Evolutionary conservation across 768 basidiomycete species (phyloP).

Genomic region (Gloeopeniophorella convolvens): DNA sequence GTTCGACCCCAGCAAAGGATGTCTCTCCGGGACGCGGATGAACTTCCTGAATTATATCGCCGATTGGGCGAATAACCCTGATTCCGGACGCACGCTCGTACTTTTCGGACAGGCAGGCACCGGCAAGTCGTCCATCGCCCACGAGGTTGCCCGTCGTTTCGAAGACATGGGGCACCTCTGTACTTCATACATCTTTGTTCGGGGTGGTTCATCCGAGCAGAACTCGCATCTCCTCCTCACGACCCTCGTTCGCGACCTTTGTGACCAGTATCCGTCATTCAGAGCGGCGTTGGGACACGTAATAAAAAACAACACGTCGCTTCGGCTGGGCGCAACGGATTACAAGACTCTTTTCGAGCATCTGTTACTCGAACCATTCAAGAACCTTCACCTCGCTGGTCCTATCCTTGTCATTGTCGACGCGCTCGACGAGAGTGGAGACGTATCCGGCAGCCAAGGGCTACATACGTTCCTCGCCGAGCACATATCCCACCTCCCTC

Average conservation of each 20-base stretch:
- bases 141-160: not conserved
- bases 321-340: not conserved
- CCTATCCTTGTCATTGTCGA: not conserved
- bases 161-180: not conserved
- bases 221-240: not conserved
- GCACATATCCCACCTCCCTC: not conserved
- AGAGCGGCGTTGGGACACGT: no score
- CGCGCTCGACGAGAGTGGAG: not conserved
- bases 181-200: not conserved
- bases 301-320: not conserved
- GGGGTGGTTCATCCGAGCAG: not conserved
- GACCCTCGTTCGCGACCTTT: not conserved
- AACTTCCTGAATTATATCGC: no score
- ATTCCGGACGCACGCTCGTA: not conserved
- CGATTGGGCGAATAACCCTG: not conserved
- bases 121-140: no score
- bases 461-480: not conserved
- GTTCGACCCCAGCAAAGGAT: not conserved
- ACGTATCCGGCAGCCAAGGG: not conserved
- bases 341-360: not conserved
- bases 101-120: not conserved
- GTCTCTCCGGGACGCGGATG: not conserved
- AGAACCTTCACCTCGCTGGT: not conserved
- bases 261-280: not conserved
- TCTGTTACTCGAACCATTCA: not conserved